These are phyloP conservation scores for Cladophialophora bantiana DNA, from an alignment of 2,329 filamentous ascomycete genomes.

Conservation along the genomic window DNA sequence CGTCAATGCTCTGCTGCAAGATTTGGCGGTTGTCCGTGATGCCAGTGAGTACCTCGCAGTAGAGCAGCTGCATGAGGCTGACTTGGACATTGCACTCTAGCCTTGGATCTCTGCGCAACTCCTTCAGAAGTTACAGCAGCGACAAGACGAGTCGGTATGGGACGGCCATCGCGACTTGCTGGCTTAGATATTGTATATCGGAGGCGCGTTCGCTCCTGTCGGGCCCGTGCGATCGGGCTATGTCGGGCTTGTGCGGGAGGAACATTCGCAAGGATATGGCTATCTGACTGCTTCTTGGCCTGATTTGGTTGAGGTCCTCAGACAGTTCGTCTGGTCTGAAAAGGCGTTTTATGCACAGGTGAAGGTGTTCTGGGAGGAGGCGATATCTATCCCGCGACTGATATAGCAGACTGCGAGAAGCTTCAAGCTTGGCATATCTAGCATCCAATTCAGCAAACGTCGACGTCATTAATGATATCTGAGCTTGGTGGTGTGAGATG, in stretches of 20 bases:
- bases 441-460: not conserved
- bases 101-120: slow-evolving; percentile 41
- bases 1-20: slow-evolving; percentile 51
- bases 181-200: slow-evolving; percentile 49
- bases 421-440: not conserved
- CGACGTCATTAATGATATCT: slow-evolving; percentile 1
- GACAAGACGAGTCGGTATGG: slow-evolving; percentile 46
- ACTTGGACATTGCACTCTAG: not conserved
- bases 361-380: slow-evolving; percentile 42
- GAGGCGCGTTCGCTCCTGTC: slow-evolving; percentile 48
- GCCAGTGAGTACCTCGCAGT: slow-evolving; percentile 46
- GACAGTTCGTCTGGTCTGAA: slow-evolving; percentile 52
- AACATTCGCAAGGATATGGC: slow-evolving; percentile 32
- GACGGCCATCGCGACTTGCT: slow-evolving; percentile 46
- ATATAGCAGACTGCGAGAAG: not conserved
- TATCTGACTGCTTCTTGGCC: slow-evolving; percentile 45
- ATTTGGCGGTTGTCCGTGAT: slow-evolving; percentile 50
- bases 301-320: slow-evolving; percentile 44
- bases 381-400: not conserved
- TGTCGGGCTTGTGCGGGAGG: slow-evolving; percentile 35
- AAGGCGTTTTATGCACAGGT: slow-evolving; percentile 46
- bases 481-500: not conserved
- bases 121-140: slow-evolving; percentile 45
- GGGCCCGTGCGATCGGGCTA: slow-evolving; percentile 45
- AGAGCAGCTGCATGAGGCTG: slow-evolving; percentile 1